phyloP scores from a whole-genome alignment of 768 basidiomycete species.

The Steccherinum ochraceum region DNA sequence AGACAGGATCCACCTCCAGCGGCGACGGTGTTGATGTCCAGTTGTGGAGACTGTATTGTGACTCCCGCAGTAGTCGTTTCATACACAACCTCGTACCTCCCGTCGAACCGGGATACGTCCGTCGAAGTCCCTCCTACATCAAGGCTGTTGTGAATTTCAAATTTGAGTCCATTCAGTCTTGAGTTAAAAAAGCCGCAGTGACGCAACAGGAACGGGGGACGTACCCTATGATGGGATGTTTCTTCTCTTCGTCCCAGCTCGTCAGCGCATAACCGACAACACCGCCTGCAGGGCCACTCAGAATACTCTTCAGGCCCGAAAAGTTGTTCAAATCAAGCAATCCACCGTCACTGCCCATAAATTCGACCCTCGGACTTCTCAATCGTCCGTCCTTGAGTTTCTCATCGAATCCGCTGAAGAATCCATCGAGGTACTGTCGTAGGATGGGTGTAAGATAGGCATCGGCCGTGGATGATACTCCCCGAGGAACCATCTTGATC shows the following conservation, averaged over 20 bases:
- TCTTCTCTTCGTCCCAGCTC: constrained; percentile 74
- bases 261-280: constrained; percentile 94
- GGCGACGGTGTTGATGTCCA: constrained; percentile 95
- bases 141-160: constrained; percentile 36
- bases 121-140: constrained; percentile 96
- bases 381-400: constrained; percentile 56
- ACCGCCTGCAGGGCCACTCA: constrained; percentile 92
- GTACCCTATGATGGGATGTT: constrained; percentile 78
- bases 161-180: constrained; percentile 1
- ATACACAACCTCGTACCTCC: constrained; percentile 87
- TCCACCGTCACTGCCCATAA: constrained; percentile 94
- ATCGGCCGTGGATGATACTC: constrained; percentile 88
- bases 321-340: constrained; percentile 77
- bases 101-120: constrained; percentile 90
- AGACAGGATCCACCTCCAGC: constrained; percentile 92
- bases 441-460: constrained; percentile 94
- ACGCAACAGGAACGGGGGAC: constrained; percentile 20
- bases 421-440: constrained; percentile 79
- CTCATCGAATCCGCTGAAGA: constrained; percentile 83
- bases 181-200: neutral
- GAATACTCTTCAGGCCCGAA: constrained; percentile 87
- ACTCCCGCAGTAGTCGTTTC: constrained; percentile 96
- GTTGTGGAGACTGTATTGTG: constrained; percentile 85
- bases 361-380: constrained; percentile 73
- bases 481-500: constrained; percentile 95